Conservation (phyloP, 2,329 filamentous ascomycete genomes). For the Claviceps lovelessii region DNA sequence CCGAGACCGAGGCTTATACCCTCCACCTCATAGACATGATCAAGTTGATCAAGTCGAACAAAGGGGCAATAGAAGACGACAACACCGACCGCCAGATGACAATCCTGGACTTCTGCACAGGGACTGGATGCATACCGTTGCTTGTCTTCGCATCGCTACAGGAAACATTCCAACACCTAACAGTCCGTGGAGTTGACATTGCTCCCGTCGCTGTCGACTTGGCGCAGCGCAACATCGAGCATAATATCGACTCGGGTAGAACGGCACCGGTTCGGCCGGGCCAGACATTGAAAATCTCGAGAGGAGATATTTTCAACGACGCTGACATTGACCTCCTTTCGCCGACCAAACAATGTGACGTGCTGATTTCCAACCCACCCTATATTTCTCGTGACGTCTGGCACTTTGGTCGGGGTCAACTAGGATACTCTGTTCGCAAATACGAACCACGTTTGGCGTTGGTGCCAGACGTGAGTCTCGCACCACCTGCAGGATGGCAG, state of each 20-base stretch:
- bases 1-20: constrained; percentile 59
- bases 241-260: constrained; percentile 38
- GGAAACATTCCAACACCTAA: constrained; percentile 24
- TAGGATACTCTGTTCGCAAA: constrained; percentile 61
- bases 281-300: constrained; percentile 28
- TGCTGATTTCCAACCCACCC: constrained; percentile 80
- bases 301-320: constrained; percentile 35
- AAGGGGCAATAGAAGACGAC: constrained; percentile 4
- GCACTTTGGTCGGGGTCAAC: constrained; percentile 22
- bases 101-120: constrained; percentile 77
- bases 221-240: constrained; percentile 46
- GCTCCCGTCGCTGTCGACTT: constrained; percentile 51
- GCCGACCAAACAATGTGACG: constrained; percentile 29
- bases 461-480: constrained; percentile 34
- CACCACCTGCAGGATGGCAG: constrained; percentile 17
- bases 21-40: constrained; percentile 37
- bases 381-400: constrained; percentile 55
- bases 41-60: constrained; percentile 22
- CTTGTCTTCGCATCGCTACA: constrained; percentile 52
- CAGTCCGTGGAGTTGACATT: constrained; percentile 60
- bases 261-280: constrained; percentile 8
- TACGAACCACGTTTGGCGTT: constrained; percentile 73
- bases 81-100: constrained; percentile 26
- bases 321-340: constrained; percentile 18
- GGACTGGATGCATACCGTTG: constrained; percentile 79